phyloP scores from a whole-genome alignment of 2,329 filamentous ascomycete genomes.

The Parafenestella ontariensis region DNA sequence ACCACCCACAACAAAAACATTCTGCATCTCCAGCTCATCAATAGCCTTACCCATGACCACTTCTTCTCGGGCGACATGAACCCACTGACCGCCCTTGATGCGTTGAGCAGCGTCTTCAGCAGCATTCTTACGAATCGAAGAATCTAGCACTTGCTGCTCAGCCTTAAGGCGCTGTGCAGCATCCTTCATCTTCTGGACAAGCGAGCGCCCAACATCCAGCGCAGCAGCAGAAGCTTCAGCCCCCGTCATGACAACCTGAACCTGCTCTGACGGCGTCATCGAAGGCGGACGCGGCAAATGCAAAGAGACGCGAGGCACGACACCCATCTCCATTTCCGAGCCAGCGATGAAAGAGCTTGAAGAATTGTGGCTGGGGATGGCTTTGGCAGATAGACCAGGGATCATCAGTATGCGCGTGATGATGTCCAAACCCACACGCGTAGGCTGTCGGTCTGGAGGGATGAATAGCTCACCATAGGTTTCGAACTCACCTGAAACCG shows the following conservation, averaged over 20 bases:
- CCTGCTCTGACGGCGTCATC: background rate
- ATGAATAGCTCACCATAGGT: background rate
- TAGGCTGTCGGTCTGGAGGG: background rate
- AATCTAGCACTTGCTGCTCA: background rate
- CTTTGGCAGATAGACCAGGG: background rate
- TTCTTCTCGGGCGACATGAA: background rate
- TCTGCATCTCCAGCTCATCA: background rate
- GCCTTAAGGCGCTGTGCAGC: background rate
- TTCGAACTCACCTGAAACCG: background rate
- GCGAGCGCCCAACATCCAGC: background rate
- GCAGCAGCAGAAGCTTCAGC: background rate
- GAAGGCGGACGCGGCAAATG: background rate
- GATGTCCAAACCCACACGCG: background rate
- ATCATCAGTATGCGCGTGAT: background rate
- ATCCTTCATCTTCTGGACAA: background rate
- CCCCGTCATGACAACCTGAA: background rate
- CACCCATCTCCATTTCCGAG: too few species aligned
- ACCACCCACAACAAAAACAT: background rate
- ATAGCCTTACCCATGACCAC: background rate
- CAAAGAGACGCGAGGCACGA: background rate
- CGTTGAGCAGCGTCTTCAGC: background rate
- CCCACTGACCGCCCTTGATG: background rate
- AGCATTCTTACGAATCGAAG: too few species aligned
- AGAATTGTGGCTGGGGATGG: too few species aligned
- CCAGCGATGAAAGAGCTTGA: background rate